These are phyloP conservation scores for Diatrype stigma DNA, from an alignment of 2,329 filamentous ascomycete genomes.

Conservation along the genomic window DNA sequence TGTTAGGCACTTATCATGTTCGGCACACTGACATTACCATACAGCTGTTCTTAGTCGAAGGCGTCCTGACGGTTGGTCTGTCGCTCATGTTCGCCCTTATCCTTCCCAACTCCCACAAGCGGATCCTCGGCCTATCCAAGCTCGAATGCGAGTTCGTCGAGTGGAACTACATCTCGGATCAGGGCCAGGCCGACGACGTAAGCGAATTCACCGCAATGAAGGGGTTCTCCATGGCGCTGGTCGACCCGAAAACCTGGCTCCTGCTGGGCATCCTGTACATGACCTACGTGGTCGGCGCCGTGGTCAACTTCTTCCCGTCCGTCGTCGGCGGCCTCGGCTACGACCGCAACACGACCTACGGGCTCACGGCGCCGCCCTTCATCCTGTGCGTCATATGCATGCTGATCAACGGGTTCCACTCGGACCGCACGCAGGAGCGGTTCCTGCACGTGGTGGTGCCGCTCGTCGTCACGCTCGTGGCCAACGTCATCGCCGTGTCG, in stretches of 20 bases:
- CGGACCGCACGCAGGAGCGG: conserved; percentile 23
- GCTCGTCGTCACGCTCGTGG: conserved; percentile 20
- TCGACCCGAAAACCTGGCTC: conserved; percentile 33
- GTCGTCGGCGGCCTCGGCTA: conserved; percentile 43
- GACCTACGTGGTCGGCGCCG: conserved; percentile 25
- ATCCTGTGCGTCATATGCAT: conserved; percentile 27
- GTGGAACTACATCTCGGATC: conserved; percentile 18
- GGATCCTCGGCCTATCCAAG: conserved; percentile 13
- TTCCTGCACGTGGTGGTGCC: conserved; percentile 24
- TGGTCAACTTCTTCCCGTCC: conserved; percentile 26
- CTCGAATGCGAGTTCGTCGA: conserved; percentile 17
- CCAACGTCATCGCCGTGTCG: conserved; percentile 27
- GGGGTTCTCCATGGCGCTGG: conserved; percentile 26
- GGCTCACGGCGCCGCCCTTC: conserved; percentile 24
- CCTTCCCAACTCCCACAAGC: conserved; percentile 16
- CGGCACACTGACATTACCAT: not conserved
- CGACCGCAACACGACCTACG: conserved; percentile 26
- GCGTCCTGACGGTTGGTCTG: conserved; percentile 13
- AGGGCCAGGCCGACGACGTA: conserved; percentile 17
- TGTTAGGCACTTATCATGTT: too few species aligned
- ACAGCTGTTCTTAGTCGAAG: conserved; percentile 16
- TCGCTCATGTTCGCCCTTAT: conserved; percentile 14
- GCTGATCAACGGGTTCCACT: conserved; percentile 27
- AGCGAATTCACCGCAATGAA: conserved; percentile 23
- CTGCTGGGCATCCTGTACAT: conserved; percentile 28